Base-by-base conservation (phyloP, 176 grass and related monocot species). In the Alloteropsis semialata region DNA sequence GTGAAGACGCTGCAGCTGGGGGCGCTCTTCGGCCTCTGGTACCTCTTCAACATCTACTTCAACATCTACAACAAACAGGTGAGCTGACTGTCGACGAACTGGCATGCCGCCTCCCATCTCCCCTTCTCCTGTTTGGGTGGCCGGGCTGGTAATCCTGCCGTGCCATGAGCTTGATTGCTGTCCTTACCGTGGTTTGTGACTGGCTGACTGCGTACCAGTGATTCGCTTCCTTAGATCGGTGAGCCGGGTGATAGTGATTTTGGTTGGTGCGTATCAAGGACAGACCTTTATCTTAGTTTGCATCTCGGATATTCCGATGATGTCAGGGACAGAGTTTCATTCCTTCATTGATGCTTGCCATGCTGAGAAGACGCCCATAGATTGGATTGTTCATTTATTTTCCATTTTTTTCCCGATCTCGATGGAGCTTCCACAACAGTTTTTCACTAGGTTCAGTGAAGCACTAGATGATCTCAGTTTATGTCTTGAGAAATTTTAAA, bases 41-140 rank as follows among this genome's bases (percentile, higher is more conserved):
- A 97, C 62, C 84, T 94, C 53, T 91, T 93, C 84, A 91, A 97
- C 89, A 91, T 97, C 84, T 91, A 89, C 81, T 93, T 97, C 88
- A 97, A 97, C 87, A 93, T 97, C 74, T 92, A 91, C 88, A 91
- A 91, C 88, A 97, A 97, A 65, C 89, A 94, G 91, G 94, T 97
- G 25, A 78, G 78, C 12, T 56, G 46, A 33, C 5, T 5, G 6
- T 6, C 38, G 8, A 6, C 25, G 8, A 10, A 34, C 24, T 29
- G n/a, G 0, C 36, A 5, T 30, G 29, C 70, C 8, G 69, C 30
- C 43, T 27, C 45, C 45, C 15, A 48, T 73, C 38, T 19, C 41
- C 1, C 11, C 5, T 63, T 16, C 0, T 42, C 25, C 49, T 38
- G 1, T 38, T 13, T 55, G 1, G 1, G 3, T 17, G 28, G n/a